phyloP scores from a whole-genome alignment of 257 asterid species.

The Solanum ossicruentum region DNA sequence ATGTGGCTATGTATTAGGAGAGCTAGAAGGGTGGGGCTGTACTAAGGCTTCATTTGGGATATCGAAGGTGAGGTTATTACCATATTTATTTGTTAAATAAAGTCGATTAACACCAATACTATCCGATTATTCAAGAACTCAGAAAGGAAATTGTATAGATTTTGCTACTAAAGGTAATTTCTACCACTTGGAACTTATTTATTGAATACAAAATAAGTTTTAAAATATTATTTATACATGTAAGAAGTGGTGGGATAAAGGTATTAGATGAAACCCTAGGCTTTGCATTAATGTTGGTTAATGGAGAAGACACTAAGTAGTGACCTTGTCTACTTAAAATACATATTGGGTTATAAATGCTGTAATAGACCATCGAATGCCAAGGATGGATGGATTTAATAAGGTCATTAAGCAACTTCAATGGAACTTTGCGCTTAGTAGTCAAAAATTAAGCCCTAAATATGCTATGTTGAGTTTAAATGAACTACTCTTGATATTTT shows the following conservation, averaged over 20 bases:
- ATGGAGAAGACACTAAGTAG: background rate
- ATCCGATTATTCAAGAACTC: background rate
- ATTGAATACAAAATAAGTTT: background rate
- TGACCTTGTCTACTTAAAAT: background rate
- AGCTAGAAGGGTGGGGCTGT: background rate
- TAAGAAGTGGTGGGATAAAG: background rate
- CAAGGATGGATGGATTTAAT: background rate
- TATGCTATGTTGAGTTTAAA: background rate
- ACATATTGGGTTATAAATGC: background rate
- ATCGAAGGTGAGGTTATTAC: background rate
- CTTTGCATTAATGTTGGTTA: background rate
- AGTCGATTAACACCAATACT: background rate
- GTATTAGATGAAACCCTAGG: background rate
- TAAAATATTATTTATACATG: background rate
- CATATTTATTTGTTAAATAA: background rate
- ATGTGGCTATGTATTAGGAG: background rate
- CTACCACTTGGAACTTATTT: background rate
- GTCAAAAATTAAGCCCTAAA: background rate
- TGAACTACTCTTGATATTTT: background rate
- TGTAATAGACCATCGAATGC: background rate
- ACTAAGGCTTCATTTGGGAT: background rate
- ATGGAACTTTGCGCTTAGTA: background rate
- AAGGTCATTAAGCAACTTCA: background rate
- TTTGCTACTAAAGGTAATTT: background rate
- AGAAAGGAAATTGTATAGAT: background rate